Conservation (phyloP, 257 asterid genomes). For the Dorcoceras hygrometricum region DNA sequence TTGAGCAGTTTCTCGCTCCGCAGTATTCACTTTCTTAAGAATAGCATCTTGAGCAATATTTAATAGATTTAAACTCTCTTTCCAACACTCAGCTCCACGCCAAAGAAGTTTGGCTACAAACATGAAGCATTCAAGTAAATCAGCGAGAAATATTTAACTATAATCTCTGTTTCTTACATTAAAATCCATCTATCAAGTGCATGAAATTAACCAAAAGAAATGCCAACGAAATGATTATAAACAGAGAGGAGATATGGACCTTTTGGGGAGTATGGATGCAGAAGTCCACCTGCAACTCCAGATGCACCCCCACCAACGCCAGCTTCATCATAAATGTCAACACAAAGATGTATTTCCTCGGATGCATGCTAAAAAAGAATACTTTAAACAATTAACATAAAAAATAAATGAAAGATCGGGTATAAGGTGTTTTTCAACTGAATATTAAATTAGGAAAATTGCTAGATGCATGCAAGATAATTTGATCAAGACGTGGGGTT, state of each 20-base stretch:
- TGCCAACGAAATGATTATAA: constrained; percentile 14
- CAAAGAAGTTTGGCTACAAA: constrained; percentile 87
- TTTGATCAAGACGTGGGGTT: neutral
- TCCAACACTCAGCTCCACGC: constrained; percentile 89
- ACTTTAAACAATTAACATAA: constrained; percentile 24
- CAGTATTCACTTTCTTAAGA: constrained; percentile 30
- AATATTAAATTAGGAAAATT: neutral
- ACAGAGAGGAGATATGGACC: constrained; percentile 36
- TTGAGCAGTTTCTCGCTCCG: constrained; percentile 24
- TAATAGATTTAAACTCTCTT: constrained; percentile 71
- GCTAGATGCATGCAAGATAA: neutral
- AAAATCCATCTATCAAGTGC: constrained; percentile 1
- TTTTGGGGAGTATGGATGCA: constrained; percentile 96
- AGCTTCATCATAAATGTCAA: constrained; percentile 83
- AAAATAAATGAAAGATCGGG: neutral
- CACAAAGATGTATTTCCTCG: constrained; percentile 50
- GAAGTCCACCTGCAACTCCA: constrained; percentile 96
- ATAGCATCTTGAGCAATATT: constrained; percentile 64
- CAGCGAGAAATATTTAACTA: constrained; percentile 4
- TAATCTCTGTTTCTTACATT: neutral
- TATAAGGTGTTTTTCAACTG: neutral
- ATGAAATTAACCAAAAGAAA: constrained; percentile 14
- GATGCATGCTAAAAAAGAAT: constrained; percentile 52
- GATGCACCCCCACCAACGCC: constrained; percentile 99
- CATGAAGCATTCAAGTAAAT: neutral